Conservation (phyloP, 371 early-diverging fungal genomes). For the Mortierella sp. region DNA sequence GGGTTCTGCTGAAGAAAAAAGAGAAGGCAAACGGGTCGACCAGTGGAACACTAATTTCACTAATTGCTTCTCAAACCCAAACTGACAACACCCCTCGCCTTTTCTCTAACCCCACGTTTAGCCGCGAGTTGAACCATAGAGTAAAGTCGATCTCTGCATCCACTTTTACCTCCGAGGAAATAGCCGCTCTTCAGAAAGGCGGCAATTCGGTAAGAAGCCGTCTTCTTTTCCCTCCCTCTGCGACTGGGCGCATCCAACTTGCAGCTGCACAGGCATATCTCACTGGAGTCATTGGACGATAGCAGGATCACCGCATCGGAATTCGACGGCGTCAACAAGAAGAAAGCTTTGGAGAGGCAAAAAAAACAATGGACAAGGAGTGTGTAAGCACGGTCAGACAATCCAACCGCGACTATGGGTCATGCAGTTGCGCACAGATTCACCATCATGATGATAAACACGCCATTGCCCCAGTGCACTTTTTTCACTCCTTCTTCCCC, state of each 20-base stretch:
- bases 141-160: slow-evolving; percentile 80
- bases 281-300: background rate
- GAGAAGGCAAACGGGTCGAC: background rate
- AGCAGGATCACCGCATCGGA: background rate
- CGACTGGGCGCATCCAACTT: background rate
- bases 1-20: background rate
- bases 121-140: slow-evolving; percentile 78
- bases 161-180: slow-evolving; percentile 71
- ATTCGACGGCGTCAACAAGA: background rate
- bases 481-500: background rate
- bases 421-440: slow-evolving; percentile 6
- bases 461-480: background rate
- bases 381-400: background rate
- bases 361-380: background rate
- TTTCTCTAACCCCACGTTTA: slow-evolving; percentile 24
- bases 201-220: slow-evolving; percentile 68
- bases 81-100: background rate
- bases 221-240: background rate
- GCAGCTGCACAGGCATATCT: background rate
- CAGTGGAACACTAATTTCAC: background rate
- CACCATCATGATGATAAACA: slow-evolving; percentile 5
- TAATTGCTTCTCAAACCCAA: slow-evolving; percentile 3
- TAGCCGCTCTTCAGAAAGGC: slow-evolving; percentile 68
- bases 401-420: background rate
- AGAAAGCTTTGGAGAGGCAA: background rate